Base-by-base conservation (phyloP, 164 flowering plant genomes). In the Aristolochia californica region DNA sequence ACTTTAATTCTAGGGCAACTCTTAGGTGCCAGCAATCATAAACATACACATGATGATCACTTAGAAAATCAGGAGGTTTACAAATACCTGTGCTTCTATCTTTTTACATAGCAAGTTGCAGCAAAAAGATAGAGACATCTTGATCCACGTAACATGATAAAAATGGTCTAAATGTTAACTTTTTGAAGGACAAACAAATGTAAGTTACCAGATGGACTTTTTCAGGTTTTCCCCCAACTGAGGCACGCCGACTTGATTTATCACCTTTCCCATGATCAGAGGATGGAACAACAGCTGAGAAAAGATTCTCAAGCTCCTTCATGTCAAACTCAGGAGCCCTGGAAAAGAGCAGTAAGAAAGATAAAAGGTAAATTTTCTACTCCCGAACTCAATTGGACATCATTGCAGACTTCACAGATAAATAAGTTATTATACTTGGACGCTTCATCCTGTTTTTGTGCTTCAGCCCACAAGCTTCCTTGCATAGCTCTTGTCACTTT, bases 261-360 rank as follows among this genome's bases (percentile, higher is more conserved):
- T 72, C 81, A 53, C 77, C 78, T 25, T 49, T 66, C 20, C 77
- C 85, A 43, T 48, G 56, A 59, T 75, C 84, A 62, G 86, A 61
- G 65, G 49, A 76, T 52, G 97, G 90, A 54, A 67, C 80, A 50
- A 84, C 80, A 55, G 91, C 84, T 56, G 95, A 85, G 74, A 94
- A 94, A 65, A 90, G 85, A 71, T 64, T 76, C 70, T 90, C 97
- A 51, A 94, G 91, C 72, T 94, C 99, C 49, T 86, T 72, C 75
- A 90, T 77, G 75, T 94, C 99, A 77, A 94, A 75, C 68, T 84
- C 94, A 15, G 99, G 96, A 64, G 96, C 82, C 81, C 99, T 94
- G 66, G 16, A 54, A 59, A 1, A 49, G 58, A 50, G 57, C 22
- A 59, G 48, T 25, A 63, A 30, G 8, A 57, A 43, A 20, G 3